These are phyloP conservation scores for Phytophthora crassamura DNA, from an alignment of 352 stramenopile species.

Conservation along the genomic window DNA sequence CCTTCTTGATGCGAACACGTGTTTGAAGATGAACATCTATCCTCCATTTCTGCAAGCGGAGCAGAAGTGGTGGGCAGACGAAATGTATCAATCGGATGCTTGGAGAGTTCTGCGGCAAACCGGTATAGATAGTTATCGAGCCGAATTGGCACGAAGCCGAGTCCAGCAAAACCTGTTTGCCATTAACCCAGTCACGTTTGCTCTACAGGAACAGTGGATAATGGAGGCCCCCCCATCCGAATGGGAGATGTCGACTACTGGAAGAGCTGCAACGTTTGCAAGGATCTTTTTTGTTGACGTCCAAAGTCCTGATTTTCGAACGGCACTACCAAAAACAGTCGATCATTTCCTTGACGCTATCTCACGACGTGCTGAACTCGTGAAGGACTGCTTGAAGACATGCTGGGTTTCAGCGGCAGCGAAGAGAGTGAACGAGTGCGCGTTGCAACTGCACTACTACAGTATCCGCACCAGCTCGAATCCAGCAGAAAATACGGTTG, in stretches of 20 bases:
- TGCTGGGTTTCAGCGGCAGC: constrained; percentile 83
- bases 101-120: constrained; percentile 89
- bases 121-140: constrained; percentile 58
- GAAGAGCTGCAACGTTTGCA: constrained; percentile 53
- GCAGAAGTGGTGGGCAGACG: constrained; percentile 89
- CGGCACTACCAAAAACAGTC: constrained; percentile 77
- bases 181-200: constrained; percentile 84
- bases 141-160: constrained; percentile 48
- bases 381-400: constrained; percentile 86
- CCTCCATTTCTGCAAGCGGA: constrained; percentile 75
- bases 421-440: constrained; percentile 75
- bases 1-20: constrained; percentile 76
- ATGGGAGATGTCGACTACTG: constrained; percentile 68
- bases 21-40: constrained; percentile 85
- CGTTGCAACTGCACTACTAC: constrained; percentile 45
- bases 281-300: constrained; percentile 89
- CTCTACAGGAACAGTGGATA: constrained; percentile 91
- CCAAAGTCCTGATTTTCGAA: constrained; percentile 62
- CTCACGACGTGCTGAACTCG: constrained; percentile 74
- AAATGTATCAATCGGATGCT: constrained; percentile 66
- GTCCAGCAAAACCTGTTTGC: constrained; percentile 68
- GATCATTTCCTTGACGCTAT: constrained; percentile 90
- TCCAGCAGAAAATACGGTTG: constrained; percentile 24
- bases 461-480: constrained; percentile 22
- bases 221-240: constrained; percentile 70